A percentile compares a stretch with the other conserved stretches of the same genome.
Conservation (phyloP, 2,329 filamentous ascomycete genomes). For the Sarocladium oryzae region DNA sequence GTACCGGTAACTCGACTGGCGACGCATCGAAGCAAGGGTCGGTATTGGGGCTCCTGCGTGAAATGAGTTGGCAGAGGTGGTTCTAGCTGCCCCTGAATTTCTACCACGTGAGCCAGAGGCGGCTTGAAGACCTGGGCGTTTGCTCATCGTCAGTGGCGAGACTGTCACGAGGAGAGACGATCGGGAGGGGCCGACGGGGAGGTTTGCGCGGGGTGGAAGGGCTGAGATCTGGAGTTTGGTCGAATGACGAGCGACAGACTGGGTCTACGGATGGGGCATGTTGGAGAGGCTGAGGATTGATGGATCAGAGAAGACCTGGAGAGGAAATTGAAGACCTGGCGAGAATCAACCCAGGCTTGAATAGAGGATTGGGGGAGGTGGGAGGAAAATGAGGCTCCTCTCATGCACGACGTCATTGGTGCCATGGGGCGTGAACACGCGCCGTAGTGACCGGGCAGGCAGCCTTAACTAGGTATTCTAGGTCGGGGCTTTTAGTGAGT, state of each 20-base stretch:
- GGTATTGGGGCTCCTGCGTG: constrained; percentile 46
- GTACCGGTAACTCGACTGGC: constrained; percentile 53
- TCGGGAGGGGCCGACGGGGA: background rate
- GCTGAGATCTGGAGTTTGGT: background rate
- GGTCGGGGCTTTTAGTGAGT: too few relatives aligned
- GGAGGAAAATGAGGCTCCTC: background rate
- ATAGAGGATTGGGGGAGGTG: background rate
- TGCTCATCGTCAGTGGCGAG: background rate
- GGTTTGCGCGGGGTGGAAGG: background rate
- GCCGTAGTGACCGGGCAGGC: background rate
- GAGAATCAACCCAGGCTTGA: too few relatives aligned
- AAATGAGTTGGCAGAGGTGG: constrained; percentile 38
- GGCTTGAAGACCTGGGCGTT: background rate
- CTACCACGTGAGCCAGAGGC: background rate
- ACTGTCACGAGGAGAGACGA: background rate
- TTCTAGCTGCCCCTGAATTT: background rate
- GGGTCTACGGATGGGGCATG: background rate
- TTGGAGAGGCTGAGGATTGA: background rate
- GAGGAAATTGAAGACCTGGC: background rate
- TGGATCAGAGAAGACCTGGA: background rate
- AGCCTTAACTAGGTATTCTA: too few relatives aligned
- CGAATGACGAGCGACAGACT: background rate
- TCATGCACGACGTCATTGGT: constrained; percentile 7
- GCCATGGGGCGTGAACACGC: too few relatives aligned
- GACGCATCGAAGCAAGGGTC: constrained; percentile 26